These are phyloP conservation scores for Lactarius sp. DNA, from an alignment of 768 basidiomycete genomes.

Conservation along the genomic window DNA sequence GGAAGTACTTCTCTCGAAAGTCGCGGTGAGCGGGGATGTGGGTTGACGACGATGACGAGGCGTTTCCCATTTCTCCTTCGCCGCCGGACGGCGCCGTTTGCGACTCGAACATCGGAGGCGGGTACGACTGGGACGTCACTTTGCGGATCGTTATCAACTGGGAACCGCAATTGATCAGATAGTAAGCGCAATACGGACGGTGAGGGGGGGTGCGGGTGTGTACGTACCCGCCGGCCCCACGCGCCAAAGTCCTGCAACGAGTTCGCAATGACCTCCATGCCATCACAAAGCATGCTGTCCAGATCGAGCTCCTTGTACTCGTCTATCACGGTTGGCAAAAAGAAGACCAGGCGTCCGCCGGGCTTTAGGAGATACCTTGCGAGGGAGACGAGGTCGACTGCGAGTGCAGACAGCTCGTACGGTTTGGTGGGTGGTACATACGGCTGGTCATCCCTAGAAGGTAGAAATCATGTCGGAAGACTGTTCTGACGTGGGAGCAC, in stretches of 20 bases:
- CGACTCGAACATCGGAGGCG: conserved; percentile 52
- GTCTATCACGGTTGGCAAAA: conserved; percentile 88
- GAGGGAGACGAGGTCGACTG: conserved; percentile 72
- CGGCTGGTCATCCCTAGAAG: conserved; percentile 52
- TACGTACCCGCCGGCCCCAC: conserved; percentile 85
- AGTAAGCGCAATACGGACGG: too few relatives aligned
- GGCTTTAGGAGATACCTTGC: conserved; percentile 83
- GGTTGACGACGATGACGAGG: neutral
- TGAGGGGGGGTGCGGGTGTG: too few relatives aligned
- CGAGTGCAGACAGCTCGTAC: conserved; percentile 85
- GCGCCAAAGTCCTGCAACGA: conserved; percentile 91
- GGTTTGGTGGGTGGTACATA: conserved; percentile 90
- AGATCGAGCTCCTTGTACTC: conserved; percentile 89
- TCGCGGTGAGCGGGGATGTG: conserved; percentile 82
- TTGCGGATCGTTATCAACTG: conserved; percentile 93
- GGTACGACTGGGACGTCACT: conserved; percentile 39
- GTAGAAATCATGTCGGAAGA: conserved; percentile 2
- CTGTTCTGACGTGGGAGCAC: neutral
- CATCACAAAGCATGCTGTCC: conserved; percentile 68
- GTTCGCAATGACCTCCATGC: conserved; percentile 85
- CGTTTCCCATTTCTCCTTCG: neutral
- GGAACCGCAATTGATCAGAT: neutral
- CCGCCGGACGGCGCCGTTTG: neutral
- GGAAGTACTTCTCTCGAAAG: conserved; percentile 86
- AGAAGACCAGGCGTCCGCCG: conserved; percentile 88